Evolutionary conservation across 2,329 filamentous ascomycete species (phyloP).

Genomic region (Neonectria punicea): DNA sequence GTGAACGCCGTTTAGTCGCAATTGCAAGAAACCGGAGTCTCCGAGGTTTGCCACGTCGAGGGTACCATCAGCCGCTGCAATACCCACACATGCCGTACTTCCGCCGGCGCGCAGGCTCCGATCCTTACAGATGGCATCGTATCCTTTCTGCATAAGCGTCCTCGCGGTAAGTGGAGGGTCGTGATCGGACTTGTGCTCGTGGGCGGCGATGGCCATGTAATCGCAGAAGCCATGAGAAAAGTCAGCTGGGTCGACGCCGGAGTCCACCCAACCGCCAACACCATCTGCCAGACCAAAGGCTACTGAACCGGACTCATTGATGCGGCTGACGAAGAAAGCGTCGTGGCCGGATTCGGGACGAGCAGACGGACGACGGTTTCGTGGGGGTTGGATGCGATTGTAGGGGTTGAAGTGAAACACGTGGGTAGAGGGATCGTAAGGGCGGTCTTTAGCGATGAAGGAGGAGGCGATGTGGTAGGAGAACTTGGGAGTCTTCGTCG

Average conservation of each 20-base stretch:
- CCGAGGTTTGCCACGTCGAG: constrained; percentile 94
- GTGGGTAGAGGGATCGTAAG: constrained; percentile 74
- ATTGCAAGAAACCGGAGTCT: constrained; percentile 91
- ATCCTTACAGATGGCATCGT: constrained; percentile 83
- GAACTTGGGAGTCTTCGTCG: constrained; percentile 54
- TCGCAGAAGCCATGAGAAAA: constrained; percentile 95
- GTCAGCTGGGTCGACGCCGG: constrained; percentile 91
- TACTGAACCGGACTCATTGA: constrained; percentile 77
- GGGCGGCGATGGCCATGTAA: constrained; percentile 85
- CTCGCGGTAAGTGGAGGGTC: constrained; percentile 66
- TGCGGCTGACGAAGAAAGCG: constrained; percentile 88
- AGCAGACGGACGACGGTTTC: constrained; percentile 46
- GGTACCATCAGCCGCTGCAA: constrained; percentile 76
- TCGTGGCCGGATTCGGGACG: constrained; percentile 90
- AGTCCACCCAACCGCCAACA: constrained; percentile 94
- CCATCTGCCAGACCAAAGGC: constrained; percentile 94
- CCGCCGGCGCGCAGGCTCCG: constrained; percentile 81
- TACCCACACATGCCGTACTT: constrained; percentile 90
- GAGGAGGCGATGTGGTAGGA: constrained; percentile 79
- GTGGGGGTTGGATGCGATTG: constrained; percentile 64
- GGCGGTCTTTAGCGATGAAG: constrained; percentile 77
- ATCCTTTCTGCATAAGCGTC: constrained; percentile 82
- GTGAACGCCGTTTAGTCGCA: constrained; percentile 87
- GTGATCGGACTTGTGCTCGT: constrained; percentile 60
- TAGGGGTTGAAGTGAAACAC: constrained; percentile 78